These are phyloP conservation scores for Kwoniella dendrophila DNA, from an alignment of 768 basidiomycete species.

Conservation along the genomic window DNA sequence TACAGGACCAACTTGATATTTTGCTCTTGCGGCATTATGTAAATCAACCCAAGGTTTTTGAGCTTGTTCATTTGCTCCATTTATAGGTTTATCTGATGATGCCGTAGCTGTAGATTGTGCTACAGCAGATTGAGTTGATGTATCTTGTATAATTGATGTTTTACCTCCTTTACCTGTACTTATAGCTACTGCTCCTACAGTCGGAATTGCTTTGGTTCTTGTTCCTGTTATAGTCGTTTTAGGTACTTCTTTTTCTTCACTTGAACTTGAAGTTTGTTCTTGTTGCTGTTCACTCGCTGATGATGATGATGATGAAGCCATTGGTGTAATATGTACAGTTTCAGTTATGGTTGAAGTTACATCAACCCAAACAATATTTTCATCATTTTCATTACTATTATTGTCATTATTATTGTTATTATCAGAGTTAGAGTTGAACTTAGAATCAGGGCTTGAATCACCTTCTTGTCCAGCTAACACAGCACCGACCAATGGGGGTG, in stretches of 20 bases:
- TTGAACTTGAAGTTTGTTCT: too few species aligned
- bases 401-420: too few species aligned
- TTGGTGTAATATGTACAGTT: slow-evolving; percentile 1
- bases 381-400: too few species aligned
- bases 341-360: slow-evolving; percentile 8
- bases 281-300: not conserved
- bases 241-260: not conserved
- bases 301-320: not conserved
- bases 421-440: too few species aligned
- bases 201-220: not conserved
- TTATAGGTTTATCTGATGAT: not conserved
- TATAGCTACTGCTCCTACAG: slow-evolving; percentile 11
- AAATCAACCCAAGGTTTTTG: slow-evolving; percentile 12
- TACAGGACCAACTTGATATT: slow-evolving; percentile 6
- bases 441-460: not conserved
- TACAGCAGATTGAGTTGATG: not conserved
- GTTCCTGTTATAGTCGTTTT: not conserved
- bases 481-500: slow-evolving; percentile 1
- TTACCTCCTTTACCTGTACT: slow-evolving; percentile 9
- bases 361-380: slow-evolving; percentile 12
- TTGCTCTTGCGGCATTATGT: slow-evolving; percentile 12
- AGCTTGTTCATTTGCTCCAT: not conserved
- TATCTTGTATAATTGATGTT: slow-evolving; percentile 1
- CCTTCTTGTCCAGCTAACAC: slow-evolving; percentile 6
- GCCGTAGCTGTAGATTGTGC: not conserved